These are phyloP conservation scores for Clavulina sp. DNA, from an alignment of 768 basidiomycete species.

Conservation along the genomic window DNA sequence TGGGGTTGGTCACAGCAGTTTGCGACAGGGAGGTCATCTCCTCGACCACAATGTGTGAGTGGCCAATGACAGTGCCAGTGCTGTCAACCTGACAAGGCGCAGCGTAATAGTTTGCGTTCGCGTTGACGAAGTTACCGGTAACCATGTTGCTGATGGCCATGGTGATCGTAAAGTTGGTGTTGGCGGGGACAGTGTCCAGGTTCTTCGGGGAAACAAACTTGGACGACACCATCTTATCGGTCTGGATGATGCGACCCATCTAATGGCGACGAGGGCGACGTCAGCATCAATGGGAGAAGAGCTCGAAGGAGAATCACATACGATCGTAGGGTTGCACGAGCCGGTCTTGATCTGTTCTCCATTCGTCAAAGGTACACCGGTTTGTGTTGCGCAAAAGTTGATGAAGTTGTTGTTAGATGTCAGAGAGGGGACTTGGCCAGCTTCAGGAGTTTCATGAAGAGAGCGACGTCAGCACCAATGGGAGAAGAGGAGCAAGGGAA, in stretches of 20 bases:
- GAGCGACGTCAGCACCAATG: too few species aligned
- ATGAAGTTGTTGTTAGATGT: constrained; percentile 21
- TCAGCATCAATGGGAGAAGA: neutral
- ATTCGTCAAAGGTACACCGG: constrained; percentile 3
- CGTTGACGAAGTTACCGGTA: constrained; percentile 20
- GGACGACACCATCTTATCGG: constrained; percentile 11
- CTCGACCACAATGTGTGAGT: constrained; percentile 21
- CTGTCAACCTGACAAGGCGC: constrained; percentile 18
- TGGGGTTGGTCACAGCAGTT: constrained; percentile 16
- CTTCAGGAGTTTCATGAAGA: constrained; percentile 1
- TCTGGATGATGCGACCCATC: constrained; percentile 18
- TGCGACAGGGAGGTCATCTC: constrained; percentile 16
- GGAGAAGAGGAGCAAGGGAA: too few species aligned
- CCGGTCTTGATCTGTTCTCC: constrained; percentile 9
- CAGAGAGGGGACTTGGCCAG: constrained; percentile 18
- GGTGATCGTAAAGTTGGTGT: constrained; percentile 8
- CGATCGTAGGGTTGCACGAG: constrained; percentile 18
- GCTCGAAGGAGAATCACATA: too few species aligned
- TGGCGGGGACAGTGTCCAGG: constrained; percentile 4
- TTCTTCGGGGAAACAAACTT: constrained; percentile 5
- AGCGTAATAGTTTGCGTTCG: constrained; percentile 15
- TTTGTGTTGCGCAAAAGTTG: constrained; percentile 14
- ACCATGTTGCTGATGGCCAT: constrained; percentile 13
- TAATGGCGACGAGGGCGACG: neutral
- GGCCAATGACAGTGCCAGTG: constrained; percentile 18